phyloP scores from a whole-genome alignment of 106 monocot genomes.

The Acorus gramineus region DNA sequence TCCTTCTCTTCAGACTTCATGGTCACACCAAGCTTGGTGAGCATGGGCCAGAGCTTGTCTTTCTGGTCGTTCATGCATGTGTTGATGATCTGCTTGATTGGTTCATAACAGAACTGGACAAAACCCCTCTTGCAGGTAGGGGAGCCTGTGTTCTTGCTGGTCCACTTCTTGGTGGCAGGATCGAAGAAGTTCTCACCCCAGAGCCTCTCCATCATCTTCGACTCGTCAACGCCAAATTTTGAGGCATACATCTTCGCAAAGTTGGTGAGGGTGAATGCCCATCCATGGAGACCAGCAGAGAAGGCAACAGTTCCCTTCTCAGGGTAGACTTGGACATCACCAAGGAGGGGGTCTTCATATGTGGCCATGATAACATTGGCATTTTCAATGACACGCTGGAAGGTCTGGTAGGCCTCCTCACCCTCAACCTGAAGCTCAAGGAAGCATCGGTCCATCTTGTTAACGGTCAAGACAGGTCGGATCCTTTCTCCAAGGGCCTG shows the following conservation, averaged over 20 bases:
- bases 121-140: conserved; percentile 39
- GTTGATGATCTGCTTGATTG: conserved; percentile 40
- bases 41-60: conserved; percentile 44
- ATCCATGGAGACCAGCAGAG: conserved; percentile 44
- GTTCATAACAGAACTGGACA: conserved; percentile 46
- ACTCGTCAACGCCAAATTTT: conserved; percentile 40
- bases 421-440: conserved; percentile 46
- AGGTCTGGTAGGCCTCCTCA: conserved; percentile 46
- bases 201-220: conserved; percentile 46
- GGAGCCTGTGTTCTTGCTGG: conserved; percentile 32
- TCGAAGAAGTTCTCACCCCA: conserved; percentile 51
- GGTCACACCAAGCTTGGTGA: conserved; percentile 31
- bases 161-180: conserved; percentile 44
- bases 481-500: conserved; percentile 49
- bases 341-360: conserved; percentile 44
- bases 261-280: conserved; percentile 42
- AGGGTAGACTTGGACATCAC: conserved; percentile 46
- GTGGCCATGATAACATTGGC: conserved; percentile 55
- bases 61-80: conserved; percentile 42
- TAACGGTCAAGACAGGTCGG: conserved; percentile 37
- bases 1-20: conserved; percentile 48
- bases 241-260: conserved; percentile 47
- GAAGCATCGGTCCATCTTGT: conserved; percentile 45
- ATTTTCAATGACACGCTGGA: conserved; percentile 39
- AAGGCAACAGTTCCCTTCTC: conserved; percentile 55